phyloP scores from a whole-genome alignment of 768 basidiomycete genomes.

The Boletus coccyginus region DNA sequence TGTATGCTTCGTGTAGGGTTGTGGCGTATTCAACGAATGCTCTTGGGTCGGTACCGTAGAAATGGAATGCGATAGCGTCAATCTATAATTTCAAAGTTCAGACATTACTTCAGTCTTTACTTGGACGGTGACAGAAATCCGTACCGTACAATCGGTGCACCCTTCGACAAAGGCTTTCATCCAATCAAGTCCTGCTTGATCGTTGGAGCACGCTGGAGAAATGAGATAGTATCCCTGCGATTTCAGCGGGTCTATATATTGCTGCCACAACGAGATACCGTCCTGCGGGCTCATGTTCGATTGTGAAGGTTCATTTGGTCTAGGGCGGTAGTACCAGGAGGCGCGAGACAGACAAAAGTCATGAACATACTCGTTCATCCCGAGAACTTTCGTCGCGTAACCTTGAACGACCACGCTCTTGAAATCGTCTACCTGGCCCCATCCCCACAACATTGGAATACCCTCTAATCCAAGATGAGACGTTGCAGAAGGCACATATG shows the following conservation, averaged over 20 bases:
- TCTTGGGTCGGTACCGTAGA: conserved; percentile 55
- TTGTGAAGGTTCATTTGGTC: conserved; percentile 69
- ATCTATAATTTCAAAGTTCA: conserved; percentile 39
- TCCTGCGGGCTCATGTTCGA: conserved; percentile 54
- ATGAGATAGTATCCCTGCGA: conserved; percentile 57
- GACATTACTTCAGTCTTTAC: neutral
- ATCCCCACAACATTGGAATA: conserved; percentile 75
- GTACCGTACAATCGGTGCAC: conserved; percentile 54
- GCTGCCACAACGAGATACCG: conserved; percentile 59
- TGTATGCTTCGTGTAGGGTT: conserved; percentile 47
- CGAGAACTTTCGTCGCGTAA: conserved; percentile 57
- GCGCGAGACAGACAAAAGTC: neutral
- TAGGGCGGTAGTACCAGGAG: conserved; percentile 27
- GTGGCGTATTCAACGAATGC: conserved; percentile 54
- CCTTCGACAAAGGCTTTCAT: conserved; percentile 52
- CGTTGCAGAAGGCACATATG: conserved; percentile 41
- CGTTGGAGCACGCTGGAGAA: conserved; percentile 69
- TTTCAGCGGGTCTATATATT: conserved; percentile 62
- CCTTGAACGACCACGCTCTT: conserved; percentile 43
- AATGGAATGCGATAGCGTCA: conserved; percentile 65
- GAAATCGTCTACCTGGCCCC: conserved; percentile 49
- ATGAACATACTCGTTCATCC: conserved; percentile 72
- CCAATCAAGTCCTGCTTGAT: conserved; percentile 64
- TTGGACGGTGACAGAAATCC: conserved; percentile 19
- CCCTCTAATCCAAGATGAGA: conserved; percentile 48